These are phyloP conservation scores for Termitomyces sp. DNA, from an alignment of 1,284 basidiomycete genomes.

Conservation along the genomic window DNA sequence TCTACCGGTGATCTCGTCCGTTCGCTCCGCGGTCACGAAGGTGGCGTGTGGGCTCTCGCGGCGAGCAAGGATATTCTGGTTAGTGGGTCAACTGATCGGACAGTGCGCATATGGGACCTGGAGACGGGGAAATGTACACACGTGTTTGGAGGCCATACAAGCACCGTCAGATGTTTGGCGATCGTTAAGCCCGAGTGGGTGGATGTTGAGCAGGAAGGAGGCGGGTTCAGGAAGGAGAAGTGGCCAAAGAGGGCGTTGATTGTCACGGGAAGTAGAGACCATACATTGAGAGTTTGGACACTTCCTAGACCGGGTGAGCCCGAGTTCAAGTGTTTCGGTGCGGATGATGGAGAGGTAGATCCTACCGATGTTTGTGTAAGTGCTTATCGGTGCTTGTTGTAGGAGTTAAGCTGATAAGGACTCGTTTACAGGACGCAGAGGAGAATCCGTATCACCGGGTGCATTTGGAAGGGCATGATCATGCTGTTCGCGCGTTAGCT, in stretches of 20 bases:
- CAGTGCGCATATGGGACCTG: constrained; percentile 91
- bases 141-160: constrained; percentile 90
- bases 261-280: constrained; percentile 91
- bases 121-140: constrained; percentile 77
- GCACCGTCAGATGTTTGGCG: constrained; percentile 87
- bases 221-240: constrained; percentile 57
- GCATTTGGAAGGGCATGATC: constrained; percentile 82
- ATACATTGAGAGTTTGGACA: constrained; percentile 87
- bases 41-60: constrained; percentile 92
- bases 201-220: constrained; percentile 59
- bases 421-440: constrained; percentile 56
- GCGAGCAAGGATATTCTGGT: constrained; percentile 84
- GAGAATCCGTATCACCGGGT: constrained; percentile 89
- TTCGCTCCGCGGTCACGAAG: constrained; percentile 84
- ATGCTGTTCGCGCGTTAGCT: constrained; percentile 89
- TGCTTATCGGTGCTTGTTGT: background rate
- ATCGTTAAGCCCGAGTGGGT: constrained; percentile 85
- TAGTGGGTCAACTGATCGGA: constrained; percentile 91
- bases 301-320: constrained; percentile 76
- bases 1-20: constrained; percentile 70
- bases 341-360: constrained; percentile 64
- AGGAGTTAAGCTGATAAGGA: constrained; percentile 5
- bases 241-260: constrained; percentile 87
- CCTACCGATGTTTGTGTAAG: constrained; percentile 56
- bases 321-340: constrained; percentile 67